A percentile compares a stretch with the other conserved stretches of the same genome.
phyloP scores from a whole-genome alignment of 139 green algal species.

The Chlorella sp. region DNA sequence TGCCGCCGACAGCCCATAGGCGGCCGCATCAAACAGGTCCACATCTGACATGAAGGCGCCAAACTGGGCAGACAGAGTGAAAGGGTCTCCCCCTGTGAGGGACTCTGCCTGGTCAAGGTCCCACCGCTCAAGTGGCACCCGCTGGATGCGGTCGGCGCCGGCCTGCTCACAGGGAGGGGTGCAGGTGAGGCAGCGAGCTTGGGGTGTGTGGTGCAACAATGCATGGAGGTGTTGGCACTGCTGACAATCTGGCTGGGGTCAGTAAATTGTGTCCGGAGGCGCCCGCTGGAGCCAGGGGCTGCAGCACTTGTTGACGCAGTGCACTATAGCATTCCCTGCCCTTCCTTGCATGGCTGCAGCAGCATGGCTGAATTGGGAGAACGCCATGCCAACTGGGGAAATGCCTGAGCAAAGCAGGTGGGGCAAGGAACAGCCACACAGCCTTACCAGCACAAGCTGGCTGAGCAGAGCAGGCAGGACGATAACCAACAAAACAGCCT shows the following conservation, averaged over 20 bases:
- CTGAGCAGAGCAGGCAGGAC: too few relatives aligned
- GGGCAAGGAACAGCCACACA: too few relatives aligned
- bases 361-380: too few relatives aligned
- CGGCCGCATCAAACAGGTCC: slow-evolving; percentile 65
- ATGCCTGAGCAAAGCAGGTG: background rate
- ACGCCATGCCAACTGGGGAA: too few relatives aligned
- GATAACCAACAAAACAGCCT: background rate
- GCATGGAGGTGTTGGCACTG: background rate
- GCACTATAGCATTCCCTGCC: too few relatives aligned
- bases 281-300: too few relatives aligned
- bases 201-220: background rate
- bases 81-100: slow-evolving; percentile 18
- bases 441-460: background rate
- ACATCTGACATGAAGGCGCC: slow-evolving; percentile 57
- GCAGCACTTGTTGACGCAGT: too few relatives aligned
- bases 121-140: slow-evolving; percentile 62
- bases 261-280: too few relatives aligned
- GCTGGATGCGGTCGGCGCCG: slow-evolving; percentile 38
- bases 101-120: slow-evolving; percentile 48
- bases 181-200: background rate
- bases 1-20: slow-evolving; percentile 60
- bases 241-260: too few relatives aligned
- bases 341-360: too few relatives aligned
- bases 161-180: background rate
- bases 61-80: slow-evolving; percentile 51